Evolutionary conservation across 2,329 filamentous ascomycete genomes (phyloP).

Genomic region (Aspergillus sp.): DNA sequence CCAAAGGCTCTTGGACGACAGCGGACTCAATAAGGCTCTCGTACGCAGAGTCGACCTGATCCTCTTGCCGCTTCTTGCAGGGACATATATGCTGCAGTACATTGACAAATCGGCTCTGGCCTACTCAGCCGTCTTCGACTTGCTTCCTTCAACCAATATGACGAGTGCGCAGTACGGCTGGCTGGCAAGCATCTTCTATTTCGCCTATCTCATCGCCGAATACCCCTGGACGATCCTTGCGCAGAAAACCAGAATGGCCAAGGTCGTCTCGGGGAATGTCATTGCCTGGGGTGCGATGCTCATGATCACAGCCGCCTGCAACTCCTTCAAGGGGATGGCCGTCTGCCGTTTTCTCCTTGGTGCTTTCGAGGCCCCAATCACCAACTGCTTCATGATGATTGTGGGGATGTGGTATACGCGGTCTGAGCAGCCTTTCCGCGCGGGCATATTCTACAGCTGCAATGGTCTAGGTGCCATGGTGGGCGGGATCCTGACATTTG

Average conservation of each 20-base stretch:
- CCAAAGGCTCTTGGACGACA: slow-evolving; percentile 47
- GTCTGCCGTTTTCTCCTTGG: slow-evolving; percentile 49
- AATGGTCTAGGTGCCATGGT: slow-evolving; percentile 41
- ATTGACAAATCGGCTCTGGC: slow-evolving; percentile 57
- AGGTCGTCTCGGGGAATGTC: slow-evolving; percentile 17
- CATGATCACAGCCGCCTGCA: slow-evolving; percentile 44
- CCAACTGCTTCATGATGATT: slow-evolving; percentile 53
- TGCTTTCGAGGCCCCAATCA: slow-evolving; percentile 50
- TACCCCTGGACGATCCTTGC: slow-evolving; percentile 42
- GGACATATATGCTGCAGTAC: slow-evolving; percentile 49
- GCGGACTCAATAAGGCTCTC: slow-evolving; percentile 28
- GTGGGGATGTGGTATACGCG: slow-evolving; percentile 52
- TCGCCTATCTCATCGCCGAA: slow-evolving; percentile 49
- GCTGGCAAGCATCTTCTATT: slow-evolving; percentile 58
- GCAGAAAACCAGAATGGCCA: slow-evolving; percentile 25
- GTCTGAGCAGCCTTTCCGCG: slow-evolving; percentile 49
- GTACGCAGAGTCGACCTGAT: slow-evolving; percentile 50
- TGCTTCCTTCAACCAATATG: slow-evolving; percentile 52
- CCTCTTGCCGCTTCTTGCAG: slow-evolving; percentile 51
- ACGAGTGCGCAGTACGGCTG: slow-evolving; percentile 47
- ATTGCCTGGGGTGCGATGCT: slow-evolving; percentile 47
- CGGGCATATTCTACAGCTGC: slow-evolving; percentile 46
- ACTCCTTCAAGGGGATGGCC: slow-evolving; percentile 45
- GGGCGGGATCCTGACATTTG: slow-evolving; percentile 30
- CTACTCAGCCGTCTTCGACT: slow-evolving; percentile 58